A percentile compares a stretch with the other conserved stretches of the same genome.
Evolutionary conservation across 306 rosid genomes (phyloP).

Genomic region (Lathyrus oleraceus): DNA sequence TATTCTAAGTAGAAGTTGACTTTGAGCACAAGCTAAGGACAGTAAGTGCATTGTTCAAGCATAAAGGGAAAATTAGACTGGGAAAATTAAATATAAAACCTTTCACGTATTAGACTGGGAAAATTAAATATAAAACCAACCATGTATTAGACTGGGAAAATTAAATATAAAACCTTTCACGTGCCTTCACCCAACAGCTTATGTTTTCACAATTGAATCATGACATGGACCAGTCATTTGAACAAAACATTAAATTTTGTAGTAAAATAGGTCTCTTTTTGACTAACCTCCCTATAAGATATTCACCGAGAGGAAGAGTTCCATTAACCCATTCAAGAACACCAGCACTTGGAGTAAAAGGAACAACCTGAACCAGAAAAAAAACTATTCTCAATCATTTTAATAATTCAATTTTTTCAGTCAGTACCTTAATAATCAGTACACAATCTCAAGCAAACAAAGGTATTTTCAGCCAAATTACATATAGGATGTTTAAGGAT

Average conservation of each 20-base stretch:
- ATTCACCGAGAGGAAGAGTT: slow-evolving; percentile 91
- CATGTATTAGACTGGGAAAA: not conserved
- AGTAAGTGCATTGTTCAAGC: slow-evolving; percentile 3
- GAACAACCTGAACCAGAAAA: slow-evolving; percentile 67
- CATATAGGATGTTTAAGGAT: slow-evolving; percentile 8
- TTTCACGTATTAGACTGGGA: not conserved
- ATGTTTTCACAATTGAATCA: slow-evolving; percentile 9
- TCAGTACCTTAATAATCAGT: not conserved
- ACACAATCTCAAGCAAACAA: slow-evolving; percentile 3
- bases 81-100: not conserved
- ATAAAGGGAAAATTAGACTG: slow-evolving; percentile 1
- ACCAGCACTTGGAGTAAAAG: slow-evolving; percentile 99
- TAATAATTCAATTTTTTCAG: slow-evolving; percentile 15
- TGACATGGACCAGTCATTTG: slow-evolving; percentile 8
- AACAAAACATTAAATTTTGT: slow-evolving; percentile 25
- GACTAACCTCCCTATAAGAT: slow-evolving; percentile 86
- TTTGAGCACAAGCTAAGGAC: slow-evolving; percentile 18
- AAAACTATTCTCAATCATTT: slow-evolving; percentile 21
- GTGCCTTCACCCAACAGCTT: slow-evolving; percentile 2
- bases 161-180: not conserved
- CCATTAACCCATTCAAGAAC: slow-evolving; percentile 99
- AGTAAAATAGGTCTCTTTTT: slow-evolving; percentile 21
- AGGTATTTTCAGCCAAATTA: not conserved
- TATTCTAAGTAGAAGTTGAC: slow-evolving; percentile 5
- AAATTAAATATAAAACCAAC: not conserved